Evolutionary conservation across 352 stramenopile species (phyloP), one percentile per base, ranked within the genome.

Genomic region (Peronospora destructor): DNA sequence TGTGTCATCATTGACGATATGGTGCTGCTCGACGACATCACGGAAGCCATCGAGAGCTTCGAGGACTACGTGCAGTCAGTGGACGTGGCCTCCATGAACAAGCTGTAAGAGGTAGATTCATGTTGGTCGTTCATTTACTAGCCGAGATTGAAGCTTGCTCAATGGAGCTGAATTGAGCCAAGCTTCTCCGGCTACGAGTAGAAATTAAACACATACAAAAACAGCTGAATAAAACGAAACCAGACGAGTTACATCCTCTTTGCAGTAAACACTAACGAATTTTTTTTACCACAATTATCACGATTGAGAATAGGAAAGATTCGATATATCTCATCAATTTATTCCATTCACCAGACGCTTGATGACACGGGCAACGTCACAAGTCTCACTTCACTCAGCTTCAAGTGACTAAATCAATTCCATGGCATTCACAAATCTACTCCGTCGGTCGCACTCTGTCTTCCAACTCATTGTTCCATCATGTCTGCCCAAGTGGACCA

Each of bases 51-150:
- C 21, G 73, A 85, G 49, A 28, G 66, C 48, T 81, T 92, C 56
- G 84, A 93, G 58, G 83, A 92, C 57, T 75, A 86, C 35, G 80
- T 94, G 40, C 84, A 94, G 66, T 83, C 63, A 42, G 84, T 94
- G 28, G 80, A 93, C 42, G 58, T 94, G 1, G 76, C 76, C 13
- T 87, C 78, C 43, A 93, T 94, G 82, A 91, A 90, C 75, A 90
- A 90, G 70, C 64, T 90, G n/a, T 90, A 87, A 26, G 33, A 72
- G 84, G 46, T 73, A 90, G 19, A 76, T 83, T 21, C 75, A 83
- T 10, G 71, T 79, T 39, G 71, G 9, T 42, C 17, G 28, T 29
- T 16, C 28, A 41, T 35, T 42, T 46, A 37, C 40, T 52, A 61
- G 39, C 45, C 23, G 25, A 47, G 44, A 43, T 23, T 2, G 29